These are phyloP conservation scores for Trichophaea hybrida DNA, from an alignment of 2,329 filamentous ascomycete genomes.

Conservation along the genomic window DNA sequence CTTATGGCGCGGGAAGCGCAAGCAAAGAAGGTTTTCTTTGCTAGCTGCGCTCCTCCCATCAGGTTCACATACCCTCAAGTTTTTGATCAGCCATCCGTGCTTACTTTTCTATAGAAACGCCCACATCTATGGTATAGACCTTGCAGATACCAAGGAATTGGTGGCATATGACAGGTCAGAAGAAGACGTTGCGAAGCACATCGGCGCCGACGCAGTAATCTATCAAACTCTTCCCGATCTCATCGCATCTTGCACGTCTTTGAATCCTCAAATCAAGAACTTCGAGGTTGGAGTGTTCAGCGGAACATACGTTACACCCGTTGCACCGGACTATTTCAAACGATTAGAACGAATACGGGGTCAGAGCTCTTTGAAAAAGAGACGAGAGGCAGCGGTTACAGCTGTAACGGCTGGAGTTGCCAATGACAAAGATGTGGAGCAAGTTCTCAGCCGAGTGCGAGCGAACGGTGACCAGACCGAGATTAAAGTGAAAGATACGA, in stretches of 20 bases:
- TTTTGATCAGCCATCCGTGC: not conserved
- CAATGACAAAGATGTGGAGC: slow-evolving; percentile 44
- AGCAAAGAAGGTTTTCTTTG: slow-evolving; percentile 69
- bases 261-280: slow-evolving; percentile 43
- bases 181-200: slow-evolving; percentile 48
- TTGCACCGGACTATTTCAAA: slow-evolving; percentile 67
- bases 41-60: slow-evolving; percentile 67
- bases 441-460: slow-evolving; percentile 39
- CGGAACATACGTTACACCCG: slow-evolving; percentile 69
- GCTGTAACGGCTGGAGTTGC: slow-evolving; percentile 50
- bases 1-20: slow-evolving; percentile 73
- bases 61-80: slow-evolving; percentile 34
- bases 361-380: slow-evolving; percentile 53
- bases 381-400: slow-evolving; percentile 48
- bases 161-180: slow-evolving; percentile 54
- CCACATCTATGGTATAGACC: slow-evolving; percentile 73
- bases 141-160: slow-evolving; percentile 55
- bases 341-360: slow-evolving; percentile 59
- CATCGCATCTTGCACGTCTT: slow-evolving; percentile 61
- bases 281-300: slow-evolving; percentile 92
- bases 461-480: slow-evolving; percentile 26
- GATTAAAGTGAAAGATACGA: slow-evolving; percentile 36
- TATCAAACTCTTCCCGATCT: slow-evolving; percentile 66
- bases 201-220: slow-evolving; percentile 62
- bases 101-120: slow-evolving; percentile 40